Evolutionary conservation across 2,329 filamentous ascomycete genomes (phyloP), one percentile per base, ranked within the genome.

Genomic region (Botrytis fragariae): DNA sequence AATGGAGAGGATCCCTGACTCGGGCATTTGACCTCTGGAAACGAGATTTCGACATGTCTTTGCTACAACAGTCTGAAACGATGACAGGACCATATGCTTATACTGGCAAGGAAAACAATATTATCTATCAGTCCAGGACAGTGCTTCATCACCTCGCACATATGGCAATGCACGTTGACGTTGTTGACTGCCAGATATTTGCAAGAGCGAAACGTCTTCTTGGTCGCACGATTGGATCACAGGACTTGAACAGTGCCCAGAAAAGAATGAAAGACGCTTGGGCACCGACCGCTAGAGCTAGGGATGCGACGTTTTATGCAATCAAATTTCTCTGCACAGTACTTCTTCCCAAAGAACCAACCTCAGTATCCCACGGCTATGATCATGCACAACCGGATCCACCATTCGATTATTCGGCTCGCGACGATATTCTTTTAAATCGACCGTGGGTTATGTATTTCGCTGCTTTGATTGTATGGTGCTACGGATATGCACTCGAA

Each of bases 121-220:
- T 88, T 22, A 91, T 97, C 44, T 95, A 96, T 78, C 94, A 98
- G 81, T 94, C 92, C 75, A 90, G 94, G 32, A 97, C 92, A 3
- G 95, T 97, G 42, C 85, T 98, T 62, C 95, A 98, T 80, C 94
- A 97, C 79, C 86, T 99, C 20, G 96, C 96, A 0, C 96, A 98
- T 82, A 98, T 99, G 93, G 94, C 94, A 4, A 97, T 97, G 88
- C 94, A 98, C 80, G 94, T 97, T 37, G 95, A 98, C 80, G 94
- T 98, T 71, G 93, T 97, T n/a, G 95, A 98, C 81, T 95, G 94
- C 79, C 95, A 98, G 83, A 97, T 98, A 77, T 98, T 96, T 81
- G 96, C 95, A 8, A 91, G 95, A 14, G 94, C 95, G 1, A 93
- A 91, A 77, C 88, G 95, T 44, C 87, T 98, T 3, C 88, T 98